phyloP scores from a whole-genome alignment of 805 yeast genomes.

The Schizosaccharomyces octosporus region DNA sequence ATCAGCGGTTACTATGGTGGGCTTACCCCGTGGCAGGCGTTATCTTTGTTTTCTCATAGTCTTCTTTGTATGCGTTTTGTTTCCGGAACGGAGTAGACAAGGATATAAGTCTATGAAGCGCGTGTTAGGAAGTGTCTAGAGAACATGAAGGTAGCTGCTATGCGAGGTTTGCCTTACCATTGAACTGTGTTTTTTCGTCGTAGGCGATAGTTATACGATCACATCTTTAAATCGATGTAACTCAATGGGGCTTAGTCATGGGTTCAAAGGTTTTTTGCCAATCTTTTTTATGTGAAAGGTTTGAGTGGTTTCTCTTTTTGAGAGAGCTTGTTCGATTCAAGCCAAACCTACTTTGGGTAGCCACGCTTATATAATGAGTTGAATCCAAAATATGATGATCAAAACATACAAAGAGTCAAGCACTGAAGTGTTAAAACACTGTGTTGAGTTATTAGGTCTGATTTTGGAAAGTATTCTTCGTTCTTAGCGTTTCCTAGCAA shows the following conservation, averaged over 20 bases:
- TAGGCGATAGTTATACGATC: neutral
- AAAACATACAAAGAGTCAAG: neutral
- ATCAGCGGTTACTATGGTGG: neutral
- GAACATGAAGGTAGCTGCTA: neutral
- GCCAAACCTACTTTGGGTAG: neutral
- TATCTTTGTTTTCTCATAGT: neutral
- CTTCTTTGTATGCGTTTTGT: neutral
- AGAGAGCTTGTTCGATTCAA: neutral
- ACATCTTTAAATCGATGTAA: neutral
- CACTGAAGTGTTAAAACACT: neutral
- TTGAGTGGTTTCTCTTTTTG: neutral
- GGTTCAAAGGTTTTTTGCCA: neutral
- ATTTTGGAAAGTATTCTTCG: neutral
- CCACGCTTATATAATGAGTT: neutral
- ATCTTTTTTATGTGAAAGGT: neutral
- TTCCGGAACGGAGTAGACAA: neutral
- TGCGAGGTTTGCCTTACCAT: neutral
- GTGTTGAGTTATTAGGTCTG: constrained; percentile 1
- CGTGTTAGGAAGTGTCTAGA: neutral
- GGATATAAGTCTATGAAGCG: neutral
- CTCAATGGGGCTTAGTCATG: constrained; percentile 1
- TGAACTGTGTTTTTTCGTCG: neutral
- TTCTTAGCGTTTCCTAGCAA: neutral
- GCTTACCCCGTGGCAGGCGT: neutral
- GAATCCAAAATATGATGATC: neutral